Percentiles rank a stretch among this genome's conserved stretches.
phyloP scores from a whole-genome alignment of 2,329 filamentous ascomycete species.

The Neophaeococcomyces aloes region DNA sequence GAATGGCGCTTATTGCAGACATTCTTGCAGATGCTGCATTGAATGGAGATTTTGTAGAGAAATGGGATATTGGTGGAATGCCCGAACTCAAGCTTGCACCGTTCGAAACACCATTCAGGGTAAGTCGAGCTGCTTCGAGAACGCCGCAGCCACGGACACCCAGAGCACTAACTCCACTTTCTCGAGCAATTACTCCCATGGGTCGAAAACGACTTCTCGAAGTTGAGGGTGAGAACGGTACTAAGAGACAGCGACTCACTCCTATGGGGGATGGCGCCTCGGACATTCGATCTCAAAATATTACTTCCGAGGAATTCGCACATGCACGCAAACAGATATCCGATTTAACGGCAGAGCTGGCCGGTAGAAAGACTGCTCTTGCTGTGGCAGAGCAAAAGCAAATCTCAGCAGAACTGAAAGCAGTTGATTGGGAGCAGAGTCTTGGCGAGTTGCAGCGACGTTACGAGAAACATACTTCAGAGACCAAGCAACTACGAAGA shows the following conservation, averaged over 20 bases:
- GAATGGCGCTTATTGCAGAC: constrained; percentile 12
- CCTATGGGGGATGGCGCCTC: constrained; percentile 29
- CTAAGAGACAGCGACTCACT: constrained; percentile 32
- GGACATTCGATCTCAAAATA: constrained; percentile 24
- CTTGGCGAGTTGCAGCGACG: constrained; percentile 33
- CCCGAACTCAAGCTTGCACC: constrained; percentile 28
- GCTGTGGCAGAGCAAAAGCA: constrained; percentile 26
- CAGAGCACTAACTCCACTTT: constrained; percentile 16
- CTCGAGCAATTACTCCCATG: constrained; percentile 21
- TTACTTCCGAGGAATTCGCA: not conserved
- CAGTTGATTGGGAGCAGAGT: constrained; percentile 26
- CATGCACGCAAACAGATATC: constrained; percentile 4
- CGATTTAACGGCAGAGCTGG: constrained; percentile 14
- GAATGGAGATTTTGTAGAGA: constrained; percentile 27
- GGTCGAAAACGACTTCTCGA: constrained; percentile 24
- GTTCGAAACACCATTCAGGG: constrained; percentile 8
- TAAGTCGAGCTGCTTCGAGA: constrained; percentile 13
- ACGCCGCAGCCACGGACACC: constrained; percentile 13
- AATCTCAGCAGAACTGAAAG: constrained; percentile 22
- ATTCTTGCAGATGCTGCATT: constrained; percentile 21
- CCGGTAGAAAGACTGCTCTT: constrained; percentile 19
- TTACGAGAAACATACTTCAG: constrained; percentile 31
- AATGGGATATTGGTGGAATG: constrained; percentile 30
- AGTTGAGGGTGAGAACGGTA: constrained; percentile 23
- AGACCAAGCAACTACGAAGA: constrained; percentile 27